A percentile compares a stretch with the other conserved stretches of the same genome.
These are phyloP conservation scores for Aquilaria sinensis DNA, from an alignment of 345 rosid species.

Conservation along the genomic window DNA sequence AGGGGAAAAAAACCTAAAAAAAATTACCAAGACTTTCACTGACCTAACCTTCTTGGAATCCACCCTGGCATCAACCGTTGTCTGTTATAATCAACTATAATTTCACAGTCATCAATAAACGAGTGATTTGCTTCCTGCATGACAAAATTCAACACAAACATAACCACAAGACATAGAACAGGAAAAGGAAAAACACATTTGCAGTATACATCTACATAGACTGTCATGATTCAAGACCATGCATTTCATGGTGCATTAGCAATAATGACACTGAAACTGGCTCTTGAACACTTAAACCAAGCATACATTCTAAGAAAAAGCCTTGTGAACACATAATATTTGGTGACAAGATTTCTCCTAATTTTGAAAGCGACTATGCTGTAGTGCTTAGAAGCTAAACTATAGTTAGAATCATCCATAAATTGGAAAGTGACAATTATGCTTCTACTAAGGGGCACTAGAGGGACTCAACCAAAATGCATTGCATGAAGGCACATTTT, in stretches of 20 bases:
- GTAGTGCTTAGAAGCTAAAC: no score
- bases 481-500: no score
- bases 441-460: no score
- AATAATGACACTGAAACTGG: not conserved
- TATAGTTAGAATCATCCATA: no score
- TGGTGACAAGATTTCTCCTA: no score
- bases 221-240: no score
- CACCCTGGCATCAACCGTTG: constrained; percentile 94
- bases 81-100: constrained; percentile 82
- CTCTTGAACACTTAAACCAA: no score
- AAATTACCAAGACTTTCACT: constrained; percentile 9
- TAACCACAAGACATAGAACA: not conserved
- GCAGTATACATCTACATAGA: not conserved
- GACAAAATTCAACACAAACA: constrained; percentile 1
- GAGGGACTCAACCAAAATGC: no score
- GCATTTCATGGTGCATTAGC: not conserved
- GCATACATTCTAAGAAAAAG: no score
- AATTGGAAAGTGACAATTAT: no score
- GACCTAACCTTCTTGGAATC: constrained; percentile 99
- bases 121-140: constrained; percentile 82
- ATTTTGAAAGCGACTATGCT: no score
- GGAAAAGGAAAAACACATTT: not conserved
- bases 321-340: no score
- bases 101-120: constrained; percentile 58
- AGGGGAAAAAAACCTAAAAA: not conserved